Conservation (phyloP, 352 stramenopile species). For the Thraustochytrium sp. region DNA sequence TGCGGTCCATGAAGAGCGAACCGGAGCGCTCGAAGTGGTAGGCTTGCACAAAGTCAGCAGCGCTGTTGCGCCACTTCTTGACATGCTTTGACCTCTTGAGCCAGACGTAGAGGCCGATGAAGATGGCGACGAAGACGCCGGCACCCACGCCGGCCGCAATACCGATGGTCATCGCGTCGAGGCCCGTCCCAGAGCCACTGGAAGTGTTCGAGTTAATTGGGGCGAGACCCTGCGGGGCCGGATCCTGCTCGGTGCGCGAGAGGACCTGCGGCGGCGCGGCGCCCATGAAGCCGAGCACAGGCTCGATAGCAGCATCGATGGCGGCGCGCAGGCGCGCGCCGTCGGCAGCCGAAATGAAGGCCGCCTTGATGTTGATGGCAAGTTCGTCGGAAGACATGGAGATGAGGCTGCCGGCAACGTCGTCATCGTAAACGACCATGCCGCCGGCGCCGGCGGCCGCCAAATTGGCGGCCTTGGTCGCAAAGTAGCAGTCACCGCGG, state of each 20-base stretch:
- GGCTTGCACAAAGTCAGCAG: slow-evolving; percentile 8
- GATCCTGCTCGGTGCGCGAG: background rate
- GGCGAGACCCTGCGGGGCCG: background rate
- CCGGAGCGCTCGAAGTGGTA: background rate
- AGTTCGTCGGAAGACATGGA: background rate
- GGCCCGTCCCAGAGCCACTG: too few species aligned
- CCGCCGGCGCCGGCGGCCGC: background rate
- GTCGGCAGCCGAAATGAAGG: background rate
- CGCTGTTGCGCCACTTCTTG: background rate
- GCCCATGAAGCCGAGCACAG: background rate
- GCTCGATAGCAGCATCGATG: slow-evolving; percentile 6
- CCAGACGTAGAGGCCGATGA: background rate
- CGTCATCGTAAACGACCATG: slow-evolving; percentile 44
- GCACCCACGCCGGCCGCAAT: too few species aligned
- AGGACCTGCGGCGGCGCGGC: slow-evolving; percentile 10
- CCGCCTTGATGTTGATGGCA: background rate
- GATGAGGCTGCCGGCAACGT: background rate
- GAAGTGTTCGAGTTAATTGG: too few species aligned
- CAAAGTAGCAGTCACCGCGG: background rate
- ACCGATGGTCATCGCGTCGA: too few species aligned
- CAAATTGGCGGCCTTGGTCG: background rate
- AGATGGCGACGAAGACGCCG: too few species aligned
- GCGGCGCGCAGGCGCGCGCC: slow-evolving; percentile 6
- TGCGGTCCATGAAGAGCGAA: background rate
- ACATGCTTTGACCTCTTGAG: background rate